These are phyloP conservation scores for Aspergillus intermedius DNA, from an alignment of 2,329 filamentous ascomycete genomes.

Conservation along the genomic window DNA sequence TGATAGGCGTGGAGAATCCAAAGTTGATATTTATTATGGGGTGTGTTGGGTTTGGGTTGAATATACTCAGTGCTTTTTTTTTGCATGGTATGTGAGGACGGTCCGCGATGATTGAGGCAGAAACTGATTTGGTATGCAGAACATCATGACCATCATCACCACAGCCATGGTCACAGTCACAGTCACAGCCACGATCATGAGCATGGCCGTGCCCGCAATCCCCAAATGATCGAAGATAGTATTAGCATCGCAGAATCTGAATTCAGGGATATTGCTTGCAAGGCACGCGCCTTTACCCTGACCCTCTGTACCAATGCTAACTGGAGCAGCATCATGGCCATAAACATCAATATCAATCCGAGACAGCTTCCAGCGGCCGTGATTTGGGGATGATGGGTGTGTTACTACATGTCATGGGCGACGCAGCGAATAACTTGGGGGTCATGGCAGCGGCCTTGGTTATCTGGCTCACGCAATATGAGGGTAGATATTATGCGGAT, in stretches of 20 bases:
- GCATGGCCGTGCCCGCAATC: not conserved
- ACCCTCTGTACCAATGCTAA: not conserved
- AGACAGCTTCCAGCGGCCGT: constrained; percentile 35
- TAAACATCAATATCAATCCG: constrained; percentile 14
- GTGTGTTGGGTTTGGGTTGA: constrained; percentile 59
- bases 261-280: not conserved
- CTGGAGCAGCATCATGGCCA: constrained; percentile 18
- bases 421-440: constrained; percentile 69
- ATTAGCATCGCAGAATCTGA: not conserved
- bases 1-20: constrained; percentile 56
- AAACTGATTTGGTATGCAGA: constrained; percentile 3
- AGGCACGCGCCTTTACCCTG: not conserved
- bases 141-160: constrained; percentile 10
- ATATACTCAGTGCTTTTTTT: constrained; percentile 60
- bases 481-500: constrained; percentile 63
- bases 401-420: constrained; percentile 63
- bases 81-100: constrained; percentile 49
- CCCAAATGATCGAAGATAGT: not conserved
- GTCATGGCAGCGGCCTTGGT: constrained; percentile 64
- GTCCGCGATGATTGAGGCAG: not conserved
- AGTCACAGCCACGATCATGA: not conserved
- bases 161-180: not conserved
- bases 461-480: constrained; percentile 59
- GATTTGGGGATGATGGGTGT: constrained; percentile 69
- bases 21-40: constrained; percentile 64